Base-by-base conservation (phyloP, 768 basidiomycete genomes). In the Plicaturopsis crispa region DNA sequence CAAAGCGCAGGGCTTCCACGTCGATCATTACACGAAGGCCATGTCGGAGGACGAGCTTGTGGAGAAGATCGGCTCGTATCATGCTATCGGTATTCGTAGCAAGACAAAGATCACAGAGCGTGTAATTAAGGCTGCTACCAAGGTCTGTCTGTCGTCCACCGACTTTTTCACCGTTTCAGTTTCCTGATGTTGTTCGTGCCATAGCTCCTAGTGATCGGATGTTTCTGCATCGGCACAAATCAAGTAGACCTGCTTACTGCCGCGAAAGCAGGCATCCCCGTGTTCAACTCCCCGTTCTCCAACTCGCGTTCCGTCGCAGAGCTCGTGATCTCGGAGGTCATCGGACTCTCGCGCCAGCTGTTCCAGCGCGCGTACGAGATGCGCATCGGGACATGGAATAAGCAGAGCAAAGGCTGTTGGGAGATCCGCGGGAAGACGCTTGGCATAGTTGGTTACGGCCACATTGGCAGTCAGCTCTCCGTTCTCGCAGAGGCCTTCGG, bases 251-350 rank as follows among this genome's bases (percentile, higher is more conserved):
- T 99, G 33, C 43, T 56, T 35, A 78, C 84, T 3, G 91, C 93
- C 18, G 79, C 84, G 24, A 76, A 77, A 38, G 78, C 86, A 37
- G 96, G 96, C 42, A 85, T 99, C 48, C 90, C 94, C 20, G 94
- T 99, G 39, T 99, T 99, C 73, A 99, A 99, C 62, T 98, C 96
- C 5, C 96, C 96, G 24, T 94, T 93, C 66, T 93, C 90, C 56
- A 98, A 96, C 69, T 98, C 96, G 22, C 88, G 96, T 49, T 98
- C 96, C 1, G 96, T 99, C 39, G 96, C 96, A 28, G 96, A 99
- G 65, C 80, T 99, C 34, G 96, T 99, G 61, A 78, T 99, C 62
- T 73, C 81, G 42, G 96, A 99, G 62, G 72, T 98, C 52, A 76
- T 99, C 53, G 84, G 84, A 3, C 81, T 99, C 46, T 94, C 94